Evolutionary conservation across 1,284 basidiomycete species (phyloP), one percentile per base, ranked within the genome.

Genomic region (Melampsora abietis-canadensis): DNA sequence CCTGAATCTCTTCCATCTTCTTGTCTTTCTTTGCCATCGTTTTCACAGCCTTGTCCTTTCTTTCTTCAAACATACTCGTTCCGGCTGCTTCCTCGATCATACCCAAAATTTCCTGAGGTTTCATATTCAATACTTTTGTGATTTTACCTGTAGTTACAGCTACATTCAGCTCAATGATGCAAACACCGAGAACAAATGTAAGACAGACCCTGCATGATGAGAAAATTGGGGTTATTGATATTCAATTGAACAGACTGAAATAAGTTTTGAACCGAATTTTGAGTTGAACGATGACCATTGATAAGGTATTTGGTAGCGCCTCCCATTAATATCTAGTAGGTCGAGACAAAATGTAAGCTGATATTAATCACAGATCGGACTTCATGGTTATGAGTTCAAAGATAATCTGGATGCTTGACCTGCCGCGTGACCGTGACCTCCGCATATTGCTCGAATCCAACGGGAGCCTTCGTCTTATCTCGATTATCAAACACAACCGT

Each of bases 21-120:
- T 94, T 97, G 79, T 98, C 93, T 84, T 98, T 98, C 85, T 97
- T 98, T 37, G 87, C 86, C 89, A 99, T 99, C 0, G 93, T 97
- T 83, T 92, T 94, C 81, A 90, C 88, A 8, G 96, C 95, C 82
- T 97, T 98, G 80, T 97, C 94, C 82, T 98, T 99, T 46, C 92
- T 88, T 77, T 98, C 95, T 82, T 99, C 96, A 80, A 98, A 99
- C 95, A 98, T 98, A 48, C 94, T 89, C 64, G 96, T 99, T 1
- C 96, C 96, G 0, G 95, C 92, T 0, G 96, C 96, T 82, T 99
- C 96, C 82, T 98, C 96, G 14, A 98, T 93, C 92, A 99, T 95
- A 2, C 94, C 92, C 17, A 99, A 86, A 77, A 98, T 97, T 82
- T 99, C 96, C 83, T 91, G 90, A 0, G 96, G 94, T 68, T 93